A percentile compares a stretch with the other conserved stretches of the same genome.
Conservation (phyloP, 257 asterid species). For the Capsicum rhomboideum region DNA sequence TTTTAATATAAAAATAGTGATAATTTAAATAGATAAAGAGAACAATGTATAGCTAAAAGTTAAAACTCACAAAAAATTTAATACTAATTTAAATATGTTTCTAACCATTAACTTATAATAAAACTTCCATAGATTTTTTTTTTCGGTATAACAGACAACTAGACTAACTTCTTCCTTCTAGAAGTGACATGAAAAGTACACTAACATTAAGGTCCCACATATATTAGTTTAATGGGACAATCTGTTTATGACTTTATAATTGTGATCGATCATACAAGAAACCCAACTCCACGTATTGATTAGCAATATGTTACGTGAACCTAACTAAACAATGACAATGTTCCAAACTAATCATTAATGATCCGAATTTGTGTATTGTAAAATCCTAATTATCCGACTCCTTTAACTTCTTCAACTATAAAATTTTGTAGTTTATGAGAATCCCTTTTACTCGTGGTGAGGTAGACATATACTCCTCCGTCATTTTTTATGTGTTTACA, state of each 20-base stretch:
- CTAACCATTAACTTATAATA: no score
- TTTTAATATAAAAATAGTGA: not conserved
- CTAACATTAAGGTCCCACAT: not conserved
- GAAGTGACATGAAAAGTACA: not conserved
- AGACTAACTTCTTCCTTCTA: not conserved
- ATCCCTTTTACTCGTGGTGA: no score
- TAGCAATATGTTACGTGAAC: not conserved
- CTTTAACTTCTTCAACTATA: not conserved
- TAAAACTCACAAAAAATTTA: not conserved
- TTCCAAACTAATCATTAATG: not conserved
- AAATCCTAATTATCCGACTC: not conserved
- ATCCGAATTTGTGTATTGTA: not conserved
- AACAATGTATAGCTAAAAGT: not conserved
- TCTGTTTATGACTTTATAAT: not conserved
- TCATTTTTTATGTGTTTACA: no score
- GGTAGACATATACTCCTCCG: no score
- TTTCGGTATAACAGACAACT: not conserved
- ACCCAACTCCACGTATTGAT: not conserved
- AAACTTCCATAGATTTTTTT: not conserved
- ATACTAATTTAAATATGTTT: no score
- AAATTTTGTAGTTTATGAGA: no score
- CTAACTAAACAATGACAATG: not conserved
- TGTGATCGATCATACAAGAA: not conserved
- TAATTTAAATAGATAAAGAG: no score
- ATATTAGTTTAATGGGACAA: not conserved